These are phyloP conservation scores for Leptoxyphium fumago DNA, from an alignment of 2,329 filamentous ascomycete genomes.

Conservation along the genomic window DNA sequence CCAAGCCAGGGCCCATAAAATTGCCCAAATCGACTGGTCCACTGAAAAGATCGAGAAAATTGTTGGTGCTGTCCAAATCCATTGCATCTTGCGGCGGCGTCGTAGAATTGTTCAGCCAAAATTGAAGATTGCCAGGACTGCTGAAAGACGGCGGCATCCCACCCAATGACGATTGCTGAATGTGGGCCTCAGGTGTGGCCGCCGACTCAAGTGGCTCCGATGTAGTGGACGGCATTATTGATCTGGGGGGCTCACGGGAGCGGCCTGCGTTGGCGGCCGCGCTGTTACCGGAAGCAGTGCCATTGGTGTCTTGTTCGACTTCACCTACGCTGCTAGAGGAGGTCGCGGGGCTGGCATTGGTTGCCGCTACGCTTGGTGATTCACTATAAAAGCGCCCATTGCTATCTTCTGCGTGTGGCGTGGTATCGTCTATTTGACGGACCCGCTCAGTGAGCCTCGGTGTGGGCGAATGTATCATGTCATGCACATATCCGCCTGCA, in stretches of 20 bases:
- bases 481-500: background rate
- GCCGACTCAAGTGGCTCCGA: background rate
- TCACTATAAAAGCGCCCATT: background rate
- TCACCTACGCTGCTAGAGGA: background rate
- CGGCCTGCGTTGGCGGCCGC: background rate
- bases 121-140: background rate
- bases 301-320: background rate
- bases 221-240: background rate
- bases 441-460: background rate
- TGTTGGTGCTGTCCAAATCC: conserved; percentile 7
- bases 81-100: conserved; percentile 4
- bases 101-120: background rate
- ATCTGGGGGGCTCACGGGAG: background rate
- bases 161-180: background rate
- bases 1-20: conserved; percentile 10
- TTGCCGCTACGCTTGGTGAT: background rate
- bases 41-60: conserved; percentile 8
- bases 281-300: background rate
- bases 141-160: background rate
- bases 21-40: conserved; percentile 6
- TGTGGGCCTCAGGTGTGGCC: background rate
- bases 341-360: background rate
- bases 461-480: background rate
- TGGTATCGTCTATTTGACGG: background rate
- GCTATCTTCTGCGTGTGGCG: background rate